These are phyloP conservation scores for Breviolum minutum DNA, from an alignment of 73 alveolate genomes.

Conservation along the genomic window DNA sequence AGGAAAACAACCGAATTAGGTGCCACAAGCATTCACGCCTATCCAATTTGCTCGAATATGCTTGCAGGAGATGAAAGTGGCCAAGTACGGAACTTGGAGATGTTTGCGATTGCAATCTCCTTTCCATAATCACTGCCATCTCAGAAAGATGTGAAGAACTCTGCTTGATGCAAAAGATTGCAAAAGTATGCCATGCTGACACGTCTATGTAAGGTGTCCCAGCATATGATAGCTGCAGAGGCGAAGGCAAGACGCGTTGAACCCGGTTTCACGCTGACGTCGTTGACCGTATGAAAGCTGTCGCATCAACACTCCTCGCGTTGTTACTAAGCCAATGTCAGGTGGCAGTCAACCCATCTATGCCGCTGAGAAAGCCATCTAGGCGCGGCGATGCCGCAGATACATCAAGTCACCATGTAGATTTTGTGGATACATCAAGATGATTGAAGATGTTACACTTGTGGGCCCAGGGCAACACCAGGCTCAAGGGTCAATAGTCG, in stretches of 20 bases:
- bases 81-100: not conserved
- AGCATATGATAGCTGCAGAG: conserved; percentile 47
- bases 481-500: conserved; percentile 55
- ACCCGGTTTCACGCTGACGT: not conserved
- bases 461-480: conserved; percentile 39
- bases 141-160: not conserved
- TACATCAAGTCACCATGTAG: not conserved
- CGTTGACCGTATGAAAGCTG: too few species aligned
- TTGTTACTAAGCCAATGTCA: not conserved
- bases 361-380: conserved; percentile 80
- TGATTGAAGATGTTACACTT: not conserved
- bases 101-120: not conserved
- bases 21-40: too few species aligned
- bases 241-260: not conserved
- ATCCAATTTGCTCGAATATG: not conserved
- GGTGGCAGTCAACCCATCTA: conserved; percentile 85
- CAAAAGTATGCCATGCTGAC: not conserved
- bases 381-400: not conserved
- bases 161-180: too few species aligned
- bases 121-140: not conserved
- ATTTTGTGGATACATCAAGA: not conserved
- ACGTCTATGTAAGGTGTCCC: not conserved
- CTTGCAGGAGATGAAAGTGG: conserved; percentile 51
- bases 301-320: too few species aligned
- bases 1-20: too few species aligned